phyloP scores from a whole-genome alignment of 2,329 filamentous ascomycete genomes.

The Gaeumannomyces tritici region DNA sequence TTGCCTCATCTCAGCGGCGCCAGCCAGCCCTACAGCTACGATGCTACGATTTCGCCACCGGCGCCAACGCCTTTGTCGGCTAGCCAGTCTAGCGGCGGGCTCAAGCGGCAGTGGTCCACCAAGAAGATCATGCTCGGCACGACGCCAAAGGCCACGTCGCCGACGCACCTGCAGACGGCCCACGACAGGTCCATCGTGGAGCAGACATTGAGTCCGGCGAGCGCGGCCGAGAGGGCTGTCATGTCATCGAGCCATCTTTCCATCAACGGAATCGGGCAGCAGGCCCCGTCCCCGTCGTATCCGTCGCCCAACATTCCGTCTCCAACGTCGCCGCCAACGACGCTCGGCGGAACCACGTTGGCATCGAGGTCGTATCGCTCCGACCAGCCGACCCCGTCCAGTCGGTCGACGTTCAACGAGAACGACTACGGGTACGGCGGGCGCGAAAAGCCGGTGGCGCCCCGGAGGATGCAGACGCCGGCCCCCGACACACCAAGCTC shows the following conservation, averaged over 20 bases:
- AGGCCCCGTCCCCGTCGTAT: conserved; percentile 44
- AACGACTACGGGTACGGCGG: conserved; percentile 31
- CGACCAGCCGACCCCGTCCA: conserved; percentile 44
- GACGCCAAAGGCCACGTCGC: conserved; percentile 67
- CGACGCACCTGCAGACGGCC: conserved; percentile 59
- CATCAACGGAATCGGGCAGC: conserved; percentile 54
- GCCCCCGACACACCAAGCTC: conserved; percentile 48
- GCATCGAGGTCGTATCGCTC: conserved; percentile 50
- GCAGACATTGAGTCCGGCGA: conserved; percentile 58
- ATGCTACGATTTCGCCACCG: conserved; percentile 11
- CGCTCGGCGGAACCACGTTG: conserved; percentile 41
- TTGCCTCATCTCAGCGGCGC: conserved; percentile 48
- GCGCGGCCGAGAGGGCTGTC: conserved; percentile 57
- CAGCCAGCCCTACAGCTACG: conserved; percentile 35
- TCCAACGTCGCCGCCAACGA: conserved; percentile 56
- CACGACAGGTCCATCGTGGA: conserved; percentile 58
- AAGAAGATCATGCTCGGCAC: conserved; percentile 64
- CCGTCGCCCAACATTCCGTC: conserved; percentile 60
- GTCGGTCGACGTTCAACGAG: conserved; percentile 45
- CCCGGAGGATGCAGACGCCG: conserved; percentile 52
- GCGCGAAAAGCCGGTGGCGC: conserved; percentile 29
- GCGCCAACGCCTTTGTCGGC: conserved; percentile 25
- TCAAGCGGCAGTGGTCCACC: conserved; percentile 66
- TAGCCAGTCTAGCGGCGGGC: conserved; percentile 39
- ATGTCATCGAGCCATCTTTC: conserved; percentile 61